Base-by-base conservation (phyloP, 1,284 basidiomycete species). In the Tilletia walkeri region DNA sequence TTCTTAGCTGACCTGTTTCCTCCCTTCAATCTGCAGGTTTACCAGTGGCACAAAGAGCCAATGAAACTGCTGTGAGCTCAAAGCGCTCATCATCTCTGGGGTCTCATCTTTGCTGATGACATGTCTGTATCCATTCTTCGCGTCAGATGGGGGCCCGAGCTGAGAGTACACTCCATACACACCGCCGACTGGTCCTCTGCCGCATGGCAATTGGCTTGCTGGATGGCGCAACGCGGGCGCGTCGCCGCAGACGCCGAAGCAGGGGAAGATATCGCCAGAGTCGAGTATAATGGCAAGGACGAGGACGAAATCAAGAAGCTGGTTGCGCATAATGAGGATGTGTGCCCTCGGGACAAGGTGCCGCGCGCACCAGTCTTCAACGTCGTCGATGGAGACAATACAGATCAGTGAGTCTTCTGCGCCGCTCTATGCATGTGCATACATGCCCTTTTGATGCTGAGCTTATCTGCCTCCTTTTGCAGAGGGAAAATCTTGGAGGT, bases 321-420 rank as follows among this genome's bases (percentile, higher is more conserved):
- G 30, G 69, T 74, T 4, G 39, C 41, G 24, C 39, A 38, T n/a
- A 68, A 54, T 16, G 36, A 70, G 4, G 71, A 68, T 20, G 72
- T 72, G 67, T 79, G 78, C 56, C 69, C 72, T 1, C 72, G 73
- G 34, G 67, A 63, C 9, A 66, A 72, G 39, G 73, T 74, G 3
- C 78, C 78, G 9, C 67, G 65, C 16, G 77, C 75, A 12, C 75
- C 76, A 54, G 70, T 79, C 54, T 77, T 79, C 69, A 78, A 79
- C 66, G 65, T 79, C 5, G 77, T 76, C n/a, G 78, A 79, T 65
- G 74, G 75, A 24, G 71, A 69, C 4, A 71, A 79, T 18, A 67
- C 76, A 18, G 74, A 70, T 34, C 75, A 76, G 65, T 50, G 61
- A 63, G 59, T 63, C 14, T 9, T 45, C 41, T 45, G 6, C 38